Evolutionary conservation across 495 filamentous ascomycete species (phyloP).

Genomic region (Penicillium odoratum): DNA sequence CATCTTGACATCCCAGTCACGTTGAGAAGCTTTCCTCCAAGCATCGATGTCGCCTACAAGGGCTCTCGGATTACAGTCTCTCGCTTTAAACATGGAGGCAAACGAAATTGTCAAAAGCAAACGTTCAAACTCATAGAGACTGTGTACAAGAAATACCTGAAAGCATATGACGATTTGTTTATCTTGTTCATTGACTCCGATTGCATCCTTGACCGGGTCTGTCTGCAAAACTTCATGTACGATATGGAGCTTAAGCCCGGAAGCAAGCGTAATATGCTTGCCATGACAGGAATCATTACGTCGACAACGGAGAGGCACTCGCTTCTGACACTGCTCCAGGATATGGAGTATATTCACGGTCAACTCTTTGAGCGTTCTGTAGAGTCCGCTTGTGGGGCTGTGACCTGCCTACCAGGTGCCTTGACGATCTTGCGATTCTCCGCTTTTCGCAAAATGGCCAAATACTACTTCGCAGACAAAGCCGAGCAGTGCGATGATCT

Average conservation of each 20-base stretch:
- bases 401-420: constrained; percentile 93
- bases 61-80: constrained; percentile 86
- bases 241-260: constrained; percentile 98
- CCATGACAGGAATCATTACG: constrained; percentile 98
- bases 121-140: constrained; percentile 95
- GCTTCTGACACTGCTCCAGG: constrained; percentile 88
- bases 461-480: constrained; percentile 98
- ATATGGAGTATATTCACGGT: constrained; percentile 98
- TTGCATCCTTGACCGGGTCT: constrained; percentile 90
- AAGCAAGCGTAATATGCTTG: constrained; percentile 89
- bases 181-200: constrained; percentile 98
- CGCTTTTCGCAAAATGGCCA: constrained; percentile 94
- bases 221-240: constrained; percentile 97
- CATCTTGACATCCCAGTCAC: constrained; percentile 82
- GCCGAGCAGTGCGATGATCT: constrained; percentile 94
- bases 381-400: constrained; percentile 91
- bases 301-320: constrained; percentile 88
- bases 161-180: constrained; percentile 88
- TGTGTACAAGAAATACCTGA: constrained; percentile 86
- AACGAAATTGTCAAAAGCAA: constrained; percentile 88
- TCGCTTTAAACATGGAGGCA: constrained; percentile 90
- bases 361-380: constrained; percentile 97
- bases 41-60: constrained; percentile 86
- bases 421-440: constrained; percentile 95
- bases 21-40: constrained; percentile 77